Base-by-base conservation (phyloP, 2,329 filamentous ascomycete genomes). In the Ilyonectria robusta region DNA sequence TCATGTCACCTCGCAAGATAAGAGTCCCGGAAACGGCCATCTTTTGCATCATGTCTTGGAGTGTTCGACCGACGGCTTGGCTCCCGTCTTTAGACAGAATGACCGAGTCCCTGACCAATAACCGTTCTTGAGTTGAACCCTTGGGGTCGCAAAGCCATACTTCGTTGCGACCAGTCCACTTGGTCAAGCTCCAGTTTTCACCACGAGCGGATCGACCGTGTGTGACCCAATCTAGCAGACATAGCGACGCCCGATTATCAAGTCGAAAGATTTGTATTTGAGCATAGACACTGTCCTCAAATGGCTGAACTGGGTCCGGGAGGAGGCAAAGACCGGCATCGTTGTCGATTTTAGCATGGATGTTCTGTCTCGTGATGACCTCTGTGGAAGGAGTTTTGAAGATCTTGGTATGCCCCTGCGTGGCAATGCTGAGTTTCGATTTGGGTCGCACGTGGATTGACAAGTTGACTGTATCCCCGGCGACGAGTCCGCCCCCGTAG, bases 221-320 rank as follows among this genome's bases (percentile, higher is more conserved):
- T 2, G 91, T 97, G 7, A 98, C 94, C 96, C 96, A 99, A 80
- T 99, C 96, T 51, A 97, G 84, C 2, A 97, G 86, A 77, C 94
- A 97, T 15, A 98, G 82, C 46, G 92, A 90, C 73, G 85, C 88
- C 6, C 77, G 81, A 9, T 83, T 81, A 8, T 84, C 84, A 57
- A 92, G 81, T 40, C 87, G 87, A 80, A 98, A 98, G 21, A 90
- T 87, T 80, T 98, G 96, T 17, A 84, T 87, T 81, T 98, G 96
- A 73, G 92, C 89, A 80, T 97, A 98, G 48, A 92, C 89, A 76
- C 94, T 97, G 69, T 89, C 88, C 67, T 90, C 91, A 78, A 97
- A 98, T 0, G 96, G 96, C 78, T 98, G 95, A 3, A 97, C 93
- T 1, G 96, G 96, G 78, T 99, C 96, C 0, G 96, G 96, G 11